Percentiles rank a stretch among this genome's conserved stretches.
These are phyloP conservation scores for Neurospora pannonica DNA, from an alignment of 495 filamentous ascomycete genomes.

Conservation along the genomic window DNA sequence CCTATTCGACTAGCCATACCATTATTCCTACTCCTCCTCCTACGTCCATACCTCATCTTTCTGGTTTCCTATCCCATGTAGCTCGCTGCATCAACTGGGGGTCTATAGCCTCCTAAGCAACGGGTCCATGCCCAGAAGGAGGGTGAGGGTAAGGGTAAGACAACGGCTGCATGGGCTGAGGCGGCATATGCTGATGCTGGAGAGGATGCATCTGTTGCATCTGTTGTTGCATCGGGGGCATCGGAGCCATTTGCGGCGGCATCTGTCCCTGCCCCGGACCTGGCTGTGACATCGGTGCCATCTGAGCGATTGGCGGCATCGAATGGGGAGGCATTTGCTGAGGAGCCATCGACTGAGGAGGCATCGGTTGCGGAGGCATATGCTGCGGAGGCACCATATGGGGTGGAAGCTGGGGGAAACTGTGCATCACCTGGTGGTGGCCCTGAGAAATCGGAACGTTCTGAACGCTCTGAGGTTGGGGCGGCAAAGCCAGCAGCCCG, in stretches of 20 bases:
- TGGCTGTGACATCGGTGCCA: neutral
- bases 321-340: neutral
- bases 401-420: neutral
- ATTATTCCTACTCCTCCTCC: neutral
- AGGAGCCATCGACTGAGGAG: neutral
- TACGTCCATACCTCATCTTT: neutral
- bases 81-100: neutral
- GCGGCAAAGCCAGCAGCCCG: conserved; percentile 6
- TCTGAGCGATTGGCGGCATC: neutral
- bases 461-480: neutral
- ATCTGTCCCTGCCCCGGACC: neutral
- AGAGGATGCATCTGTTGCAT: neutral
- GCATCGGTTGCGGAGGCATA: neutral
- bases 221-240: neutral
- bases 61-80: neutral
- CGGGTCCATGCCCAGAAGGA: neutral
- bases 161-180: neutral
- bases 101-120: neutral
- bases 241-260: neutral
- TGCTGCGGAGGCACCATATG: neutral
- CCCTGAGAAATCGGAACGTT: neutral
- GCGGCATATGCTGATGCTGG: neutral
- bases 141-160: neutral
- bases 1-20: neutral
- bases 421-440: neutral